These are phyloP conservation scores for Verticillium klebahnii DNA, from an alignment of 2,329 filamentous ascomycete species.

Conservation along the genomic window DNA sequence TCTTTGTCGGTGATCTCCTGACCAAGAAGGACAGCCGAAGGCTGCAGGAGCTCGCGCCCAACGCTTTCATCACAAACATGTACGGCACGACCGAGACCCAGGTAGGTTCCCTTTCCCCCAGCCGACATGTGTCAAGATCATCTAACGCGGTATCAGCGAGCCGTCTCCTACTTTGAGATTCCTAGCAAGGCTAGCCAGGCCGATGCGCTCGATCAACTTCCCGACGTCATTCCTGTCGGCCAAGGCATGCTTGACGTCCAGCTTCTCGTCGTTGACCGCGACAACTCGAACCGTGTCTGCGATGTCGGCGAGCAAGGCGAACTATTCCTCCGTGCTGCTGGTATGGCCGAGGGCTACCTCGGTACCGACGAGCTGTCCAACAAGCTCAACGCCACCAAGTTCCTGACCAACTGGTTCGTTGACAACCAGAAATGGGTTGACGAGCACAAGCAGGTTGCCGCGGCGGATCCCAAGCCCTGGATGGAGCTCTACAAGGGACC, in stretches of 20 bases:
- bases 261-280: slow-evolving; percentile 73
- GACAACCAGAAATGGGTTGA: slow-evolving; percentile 66
- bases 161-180: slow-evolving; percentile 77
- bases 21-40: slow-evolving; percentile 77
- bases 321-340: slow-evolving; percentile 75
- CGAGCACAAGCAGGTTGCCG: slow-evolving; percentile 45
- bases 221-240: slow-evolving; percentile 76
- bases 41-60: slow-evolving; percentile 71
- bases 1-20: slow-evolving; percentile 89
- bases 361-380: slow-evolving; percentile 53
- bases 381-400: slow-evolving; percentile 66
- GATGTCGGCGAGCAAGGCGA: slow-evolving; percentile 78
- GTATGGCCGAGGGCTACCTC: slow-evolving; percentile 77
- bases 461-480: slow-evolving; percentile 59
- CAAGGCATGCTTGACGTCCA: slow-evolving; percentile 86
- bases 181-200: slow-evolving; percentile 61
- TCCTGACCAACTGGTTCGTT: slow-evolving; percentile 82
- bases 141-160: slow-evolving; percentile 25
- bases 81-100: slow-evolving; percentile 81
- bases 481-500: slow-evolving; percentile 73
- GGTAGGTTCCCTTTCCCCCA: slow-evolving; percentile 46
- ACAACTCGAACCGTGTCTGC: slow-evolving; percentile 63
- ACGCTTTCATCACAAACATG: slow-evolving; percentile 76
- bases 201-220: slow-evolving; percentile 33
- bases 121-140: slow-evolving; percentile 79